A percentile compares a stretch with the other conserved stretches of the same genome.
phyloP scores from a whole-genome alignment of 2,329 filamentous ascomycete genomes.

The Colletotrichum godetiae region DNA sequence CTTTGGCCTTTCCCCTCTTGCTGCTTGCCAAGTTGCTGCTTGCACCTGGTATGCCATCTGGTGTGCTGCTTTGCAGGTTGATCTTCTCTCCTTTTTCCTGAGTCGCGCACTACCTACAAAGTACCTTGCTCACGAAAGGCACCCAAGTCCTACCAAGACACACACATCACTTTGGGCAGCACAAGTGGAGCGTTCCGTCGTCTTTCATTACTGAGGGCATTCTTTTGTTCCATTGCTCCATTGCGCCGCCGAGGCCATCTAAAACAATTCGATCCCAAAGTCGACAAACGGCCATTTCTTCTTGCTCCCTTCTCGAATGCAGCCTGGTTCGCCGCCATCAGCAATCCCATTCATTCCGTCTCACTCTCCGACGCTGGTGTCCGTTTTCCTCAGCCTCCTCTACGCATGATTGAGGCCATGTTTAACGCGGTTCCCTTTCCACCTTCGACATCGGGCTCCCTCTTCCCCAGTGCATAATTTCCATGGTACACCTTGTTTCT shows the following conservation, averaged over 20 bases:
- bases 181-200: neutral
- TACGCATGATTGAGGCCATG: slow-evolving; percentile 34
- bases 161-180: slow-evolving; percentile 17
- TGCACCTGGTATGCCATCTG: slow-evolving; percentile 5
- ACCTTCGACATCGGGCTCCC: slow-evolving; percentile 29
- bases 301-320: neutral
- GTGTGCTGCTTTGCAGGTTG: slow-evolving; percentile 6
- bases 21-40: neutral
- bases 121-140: neutral
- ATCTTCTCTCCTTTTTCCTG: slow-evolving; percentile 33
- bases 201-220: slow-evolving; percentile 11
- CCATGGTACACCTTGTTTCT: slow-evolving; percentile 22
- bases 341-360: neutral
- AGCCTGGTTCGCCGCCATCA: slow-evolving; percentile 14
- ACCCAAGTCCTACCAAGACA: neutral
- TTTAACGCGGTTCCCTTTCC: slow-evolving; percentile 25
- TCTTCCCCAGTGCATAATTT: slow-evolving; percentile 31
- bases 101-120: slow-evolving; percentile 19
- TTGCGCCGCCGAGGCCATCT: slow-evolving; percentile 7
- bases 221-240: slow-evolving; percentile 14
- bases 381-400: slow-evolving; percentile 22
- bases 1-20: slow-evolving; percentile 15
- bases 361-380: slow-evolving; percentile 15
- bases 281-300: slow-evolving; percentile 7
- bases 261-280: slow-evolving; percentile 1